Evolutionary conservation across 176 grass and related monocot species (phyloP).

Genomic region (Alopecurus myosuroides): DNA sequence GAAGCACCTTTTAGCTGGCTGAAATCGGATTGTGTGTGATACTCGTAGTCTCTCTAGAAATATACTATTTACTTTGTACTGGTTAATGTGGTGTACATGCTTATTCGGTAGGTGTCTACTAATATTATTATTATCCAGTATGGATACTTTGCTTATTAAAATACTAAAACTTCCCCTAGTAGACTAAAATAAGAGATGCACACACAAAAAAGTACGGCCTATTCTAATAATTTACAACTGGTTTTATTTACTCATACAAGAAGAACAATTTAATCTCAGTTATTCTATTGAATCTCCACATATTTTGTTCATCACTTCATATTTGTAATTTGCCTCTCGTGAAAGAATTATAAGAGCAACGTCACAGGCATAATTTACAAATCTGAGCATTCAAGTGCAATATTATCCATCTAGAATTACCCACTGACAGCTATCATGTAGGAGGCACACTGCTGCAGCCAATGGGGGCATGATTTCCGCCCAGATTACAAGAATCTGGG

Average conservation of each 20-base stretch:
- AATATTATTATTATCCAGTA: neutral
- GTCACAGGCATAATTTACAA: conserved; percentile 4
- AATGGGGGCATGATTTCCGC: conserved; percentile 98
- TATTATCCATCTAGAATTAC: neutral
- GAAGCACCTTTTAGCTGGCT: conserved; percentile 1
- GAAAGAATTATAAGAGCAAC: neutral
- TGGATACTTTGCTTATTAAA: neutral
- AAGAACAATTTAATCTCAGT: neutral
- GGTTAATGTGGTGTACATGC: neutral
- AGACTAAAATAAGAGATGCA: neutral
- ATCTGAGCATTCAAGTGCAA: neutral
- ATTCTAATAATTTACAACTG: neutral
- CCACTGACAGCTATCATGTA: conserved; percentile 42
- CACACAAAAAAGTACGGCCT: neutral
- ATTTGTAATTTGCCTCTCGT: conserved; percentile 1
- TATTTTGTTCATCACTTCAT: neutral
- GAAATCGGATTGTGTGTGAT: neutral
- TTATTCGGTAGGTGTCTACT: conserved; percentile 3
- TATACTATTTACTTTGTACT: neutral
- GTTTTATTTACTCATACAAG: neutral
- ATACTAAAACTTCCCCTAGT: neutral
- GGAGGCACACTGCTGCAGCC: conserved; percentile 93
- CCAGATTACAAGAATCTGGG: conserved; percentile 98
- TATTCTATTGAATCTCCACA: conserved; percentile 3
- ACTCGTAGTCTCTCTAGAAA: neutral